phyloP scores from a whole-genome alignment of 495 filamentous ascomycete species.

The Daldinia caldariorum region DNA sequence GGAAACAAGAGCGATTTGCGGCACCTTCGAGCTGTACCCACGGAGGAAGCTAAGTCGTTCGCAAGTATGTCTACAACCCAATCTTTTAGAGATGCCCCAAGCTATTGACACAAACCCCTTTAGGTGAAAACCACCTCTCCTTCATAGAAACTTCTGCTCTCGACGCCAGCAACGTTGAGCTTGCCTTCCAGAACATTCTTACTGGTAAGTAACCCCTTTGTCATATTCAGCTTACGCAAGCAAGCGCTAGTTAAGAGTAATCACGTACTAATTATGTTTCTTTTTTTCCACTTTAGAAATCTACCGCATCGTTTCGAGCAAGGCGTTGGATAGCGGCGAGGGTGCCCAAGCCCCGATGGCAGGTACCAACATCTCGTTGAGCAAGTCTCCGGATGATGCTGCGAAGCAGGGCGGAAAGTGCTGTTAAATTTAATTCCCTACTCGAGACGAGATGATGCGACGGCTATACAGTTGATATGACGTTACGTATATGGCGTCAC shows the following conservation, averaged over 20 bases:
- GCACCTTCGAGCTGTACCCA: conserved; percentile 96
- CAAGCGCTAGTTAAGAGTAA: conserved; percentile 23
- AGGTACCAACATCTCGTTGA: conserved; percentile 83
- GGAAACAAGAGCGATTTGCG: conserved; percentile 99
- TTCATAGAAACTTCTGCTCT: conserved; percentile 99
- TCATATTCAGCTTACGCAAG: conserved; percentile 18
- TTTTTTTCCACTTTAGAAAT: conserved; percentile 72
- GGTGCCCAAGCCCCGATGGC: conserved; percentile 75
- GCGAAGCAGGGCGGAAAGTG: conserved; percentile 85
- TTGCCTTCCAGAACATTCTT: conserved; percentile 99
- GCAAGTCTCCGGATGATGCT: conserved; percentile 76
- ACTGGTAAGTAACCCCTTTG: conserved; percentile 72
- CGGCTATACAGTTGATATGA: conserved; percentile 56
- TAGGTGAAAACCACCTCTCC: conserved; percentile 93
- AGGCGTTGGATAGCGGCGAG: conserved; percentile 90
- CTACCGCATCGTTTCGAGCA: conserved; percentile 98
- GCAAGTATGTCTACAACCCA: conserved; percentile 74
- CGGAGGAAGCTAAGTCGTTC: conserved; percentile 98
- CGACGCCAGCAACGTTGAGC: conserved; percentile 98
- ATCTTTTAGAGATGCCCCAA: conserved; percentile 9
- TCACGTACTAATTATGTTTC: conserved; percentile 5
- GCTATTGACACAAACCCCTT: conserved; percentile 44
- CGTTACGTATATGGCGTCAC: conserved; percentile 59
- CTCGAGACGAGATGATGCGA: conserved; percentile 43
- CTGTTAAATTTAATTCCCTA: conserved; percentile 75